phyloP scores from a whole-genome alignment of 768 basidiomycete genomes.

The Boletus bicolor region DNA sequence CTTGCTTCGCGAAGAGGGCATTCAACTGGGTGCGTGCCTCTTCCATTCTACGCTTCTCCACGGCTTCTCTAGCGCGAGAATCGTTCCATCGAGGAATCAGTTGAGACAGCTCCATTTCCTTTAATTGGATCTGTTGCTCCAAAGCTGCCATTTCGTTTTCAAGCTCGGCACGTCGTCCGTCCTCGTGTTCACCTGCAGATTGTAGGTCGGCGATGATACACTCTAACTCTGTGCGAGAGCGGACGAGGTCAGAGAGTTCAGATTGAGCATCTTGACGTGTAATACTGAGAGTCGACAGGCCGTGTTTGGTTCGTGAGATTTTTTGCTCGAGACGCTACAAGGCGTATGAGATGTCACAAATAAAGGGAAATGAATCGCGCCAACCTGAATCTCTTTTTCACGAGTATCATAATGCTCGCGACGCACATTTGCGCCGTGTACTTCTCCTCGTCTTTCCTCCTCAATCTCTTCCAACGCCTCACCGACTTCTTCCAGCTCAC shows the following conservation, averaged over 20 bases:
- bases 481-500: slow-evolving; percentile 86
- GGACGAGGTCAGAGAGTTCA: slow-evolving; percentile 85
- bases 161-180: slow-evolving; percentile 59
- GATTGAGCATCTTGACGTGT: slow-evolving; percentile 73
- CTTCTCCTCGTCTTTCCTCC: slow-evolving; percentile 75
- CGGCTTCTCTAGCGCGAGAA: slow-evolving; percentile 45
- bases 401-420: slow-evolving; percentile 79
- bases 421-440: slow-evolving; percentile 79
- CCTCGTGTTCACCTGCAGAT: slow-evolving; percentile 59
- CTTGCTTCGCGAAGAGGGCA: slow-evolving; percentile 86
- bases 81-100: slow-evolving; percentile 71
- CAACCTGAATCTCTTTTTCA: slow-evolving; percentile 81
- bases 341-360: not conserved
- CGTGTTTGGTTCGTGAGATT: slow-evolving; percentile 67
- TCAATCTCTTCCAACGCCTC: slow-evolving; percentile 83
- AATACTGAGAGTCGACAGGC: slow-evolving; percentile 63
- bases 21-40: slow-evolving; percentile 67
- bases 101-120: slow-evolving; percentile 58
- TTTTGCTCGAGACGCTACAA: slow-evolving; percentile 69
- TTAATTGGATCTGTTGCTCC: slow-evolving; percentile 56
- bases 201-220: slow-evolving; percentile 79
- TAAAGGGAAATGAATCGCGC: slow-evolving; percentile 11
- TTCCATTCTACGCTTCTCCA: slow-evolving; percentile 68
- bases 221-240: slow-evolving; percentile 80
- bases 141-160: slow-evolving; percentile 63